Evolutionary conservation across 108 stramenopile species (phyloP).

Genomic region (Pseudonitzschia delicatissima): DNA sequence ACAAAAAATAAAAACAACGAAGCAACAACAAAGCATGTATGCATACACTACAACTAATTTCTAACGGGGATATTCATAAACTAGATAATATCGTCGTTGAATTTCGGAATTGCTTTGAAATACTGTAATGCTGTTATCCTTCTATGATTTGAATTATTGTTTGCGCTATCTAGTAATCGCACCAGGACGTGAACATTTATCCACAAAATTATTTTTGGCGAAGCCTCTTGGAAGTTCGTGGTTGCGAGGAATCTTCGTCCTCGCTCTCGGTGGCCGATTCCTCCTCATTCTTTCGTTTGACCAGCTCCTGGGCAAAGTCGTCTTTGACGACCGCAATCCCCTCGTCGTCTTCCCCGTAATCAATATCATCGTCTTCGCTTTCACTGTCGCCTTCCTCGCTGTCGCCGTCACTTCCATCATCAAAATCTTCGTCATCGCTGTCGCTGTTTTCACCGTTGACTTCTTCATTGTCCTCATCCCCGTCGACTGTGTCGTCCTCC

Average conservation of each 20-base stretch:
- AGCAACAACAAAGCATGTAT: no score
- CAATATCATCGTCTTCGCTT: slow-evolving; percentile 19
- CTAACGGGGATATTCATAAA: no score
- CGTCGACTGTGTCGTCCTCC: slow-evolving; percentile 22
- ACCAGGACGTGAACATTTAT: no score
- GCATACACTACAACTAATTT: no score
- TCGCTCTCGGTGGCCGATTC: slow-evolving; percentile 30
- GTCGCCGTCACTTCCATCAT: slow-evolving; percentile 31
- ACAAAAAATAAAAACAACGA: neutral
- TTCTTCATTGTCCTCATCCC: slow-evolving; percentile 7
- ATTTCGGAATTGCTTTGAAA: no score
- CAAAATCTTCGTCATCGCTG: slow-evolving; percentile 33
- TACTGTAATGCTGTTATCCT: no score
- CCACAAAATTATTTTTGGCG: no score
- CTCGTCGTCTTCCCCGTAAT: slow-evolving; percentile 20
- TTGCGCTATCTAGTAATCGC: no score
- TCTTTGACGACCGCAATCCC: slow-evolving; percentile 23
- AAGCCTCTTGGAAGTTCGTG: slow-evolving; percentile 4
- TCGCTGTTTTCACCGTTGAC: slow-evolving; percentile 18
- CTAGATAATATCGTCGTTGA: no score
- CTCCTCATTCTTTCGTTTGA: neutral
- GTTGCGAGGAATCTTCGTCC: slow-evolving; percentile 16
- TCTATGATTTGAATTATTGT: no score
- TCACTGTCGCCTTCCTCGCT: slow-evolving; percentile 33
- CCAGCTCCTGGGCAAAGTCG: slow-evolving; percentile 11